Percentiles rank a stretch among this genome's conserved stretches.
Conservation (phyloP, 2,329 filamentous ascomycete species). For the Phialocephala sp. region DNA sequence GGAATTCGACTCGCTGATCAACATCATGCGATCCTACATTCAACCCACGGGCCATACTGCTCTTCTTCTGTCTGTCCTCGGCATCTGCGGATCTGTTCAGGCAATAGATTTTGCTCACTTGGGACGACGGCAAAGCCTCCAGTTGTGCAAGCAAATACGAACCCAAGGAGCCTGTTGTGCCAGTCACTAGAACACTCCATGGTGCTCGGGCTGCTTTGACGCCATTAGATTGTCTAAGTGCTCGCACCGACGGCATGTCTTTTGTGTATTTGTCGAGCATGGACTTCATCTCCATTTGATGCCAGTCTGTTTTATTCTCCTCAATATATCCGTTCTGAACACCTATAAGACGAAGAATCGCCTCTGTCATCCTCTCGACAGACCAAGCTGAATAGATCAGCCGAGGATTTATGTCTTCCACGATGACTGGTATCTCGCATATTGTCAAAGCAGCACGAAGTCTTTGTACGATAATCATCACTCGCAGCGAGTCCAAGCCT, state of each 20-base stretch:
- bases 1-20: constrained; percentile 48
- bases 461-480: constrained; percentile 18
- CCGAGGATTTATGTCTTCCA: constrained; percentile 16
- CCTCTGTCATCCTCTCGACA: constrained; percentile 17
- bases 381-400: constrained; percentile 22
- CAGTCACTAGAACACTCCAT: constrained; percentile 49
- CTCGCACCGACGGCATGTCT: constrained; percentile 12
- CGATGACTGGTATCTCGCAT: background rate
- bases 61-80: constrained; percentile 22
- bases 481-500: constrained; percentile 28
- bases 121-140: constrained; percentile 37
- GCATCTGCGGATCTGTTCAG: constrained; percentile 50
- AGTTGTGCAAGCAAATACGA: constrained; percentile 52
- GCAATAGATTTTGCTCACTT: constrained; percentile 52
- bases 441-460: constrained; percentile 21
- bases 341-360: constrained; percentile 1
- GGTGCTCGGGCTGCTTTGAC: background rate
- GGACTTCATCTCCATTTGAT: constrained; percentile 12
- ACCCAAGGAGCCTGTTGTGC: constrained; percentile 56
- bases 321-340: background rate
- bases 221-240: background rate
- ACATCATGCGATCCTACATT: constrained; percentile 12
- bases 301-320: background rate
- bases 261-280: constrained; percentile 27
- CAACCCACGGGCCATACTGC: constrained; percentile 48